Percentiles rank a stretch among this genome's conserved stretches.
Evolutionary conservation across 139 green algal genomes (phyloP).

Genomic region (Micromonas pusilla): DNA sequence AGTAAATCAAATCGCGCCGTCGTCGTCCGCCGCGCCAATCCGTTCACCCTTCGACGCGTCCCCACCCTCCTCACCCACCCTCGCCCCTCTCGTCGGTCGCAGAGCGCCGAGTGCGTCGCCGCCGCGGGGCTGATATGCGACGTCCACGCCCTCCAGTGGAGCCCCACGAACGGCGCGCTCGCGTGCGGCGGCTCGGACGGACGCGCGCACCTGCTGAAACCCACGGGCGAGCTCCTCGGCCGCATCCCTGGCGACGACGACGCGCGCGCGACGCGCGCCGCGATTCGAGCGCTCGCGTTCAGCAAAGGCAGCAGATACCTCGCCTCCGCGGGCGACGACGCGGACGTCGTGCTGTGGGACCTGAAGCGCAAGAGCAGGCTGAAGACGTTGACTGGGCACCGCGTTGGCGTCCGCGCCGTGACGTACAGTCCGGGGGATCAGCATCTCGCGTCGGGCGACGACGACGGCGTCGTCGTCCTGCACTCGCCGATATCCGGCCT

Average conservation of each 20-base stretch:
- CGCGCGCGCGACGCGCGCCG: neutral
- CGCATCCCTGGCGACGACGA: neutral
- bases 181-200: neutral
- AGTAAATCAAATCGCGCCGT: neutral
- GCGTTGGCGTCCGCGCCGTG: neutral
- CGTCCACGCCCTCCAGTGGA: neutral
- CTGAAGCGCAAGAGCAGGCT: constrained; percentile 3
- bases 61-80: neutral
- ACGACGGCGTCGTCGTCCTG: constrained; percentile 1
- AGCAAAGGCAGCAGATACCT: constrained; percentile 21
- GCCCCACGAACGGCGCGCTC: constrained; percentile 9
- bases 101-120: neutral
- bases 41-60: neutral
- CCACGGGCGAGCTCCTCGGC: neutral
- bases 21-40: neutral
- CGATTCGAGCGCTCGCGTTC: constrained; percentile 11
- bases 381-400: constrained; percentile 11
- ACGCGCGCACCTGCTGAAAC: neutral
- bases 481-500: constrained; percentile 4
- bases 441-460: neutral
- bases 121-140: neutral
- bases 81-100: no score
- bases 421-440: constrained; percentile 4
- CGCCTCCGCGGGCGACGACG: constrained; percentile 6
- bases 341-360: constrained; percentile 25